phyloP scores from a whole-genome alignment of 441 rosid species.

The Pelargonium citronellum region DNA sequence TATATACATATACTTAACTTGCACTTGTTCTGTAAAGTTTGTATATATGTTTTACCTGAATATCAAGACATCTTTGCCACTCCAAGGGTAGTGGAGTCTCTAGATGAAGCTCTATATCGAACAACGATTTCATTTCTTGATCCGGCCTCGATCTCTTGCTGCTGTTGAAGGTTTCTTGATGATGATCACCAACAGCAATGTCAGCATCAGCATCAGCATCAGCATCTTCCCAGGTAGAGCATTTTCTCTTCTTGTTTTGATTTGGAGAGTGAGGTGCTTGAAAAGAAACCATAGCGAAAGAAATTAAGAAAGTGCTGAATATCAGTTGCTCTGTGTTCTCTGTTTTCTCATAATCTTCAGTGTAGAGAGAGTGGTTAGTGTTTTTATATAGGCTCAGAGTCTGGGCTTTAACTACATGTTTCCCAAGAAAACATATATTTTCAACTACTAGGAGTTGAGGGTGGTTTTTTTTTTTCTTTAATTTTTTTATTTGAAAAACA shows the following conservation, averaged over 20 bases:
- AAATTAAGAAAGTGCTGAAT: neutral
- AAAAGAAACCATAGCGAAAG: slow-evolving; percentile 43
- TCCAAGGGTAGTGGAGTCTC: slow-evolving; percentile 58
- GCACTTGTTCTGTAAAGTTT: neutral
- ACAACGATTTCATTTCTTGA: slow-evolving; percentile 20
- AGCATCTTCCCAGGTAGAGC: slow-evolving; percentile 4
- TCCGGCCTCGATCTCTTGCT: slow-evolving; percentile 24
- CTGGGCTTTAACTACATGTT: too few relatives aligned
- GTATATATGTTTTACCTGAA: slow-evolving; percentile 44
- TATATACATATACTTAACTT: neutral
- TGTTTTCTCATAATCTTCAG: too few relatives aligned
- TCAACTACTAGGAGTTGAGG: too few relatives aligned
- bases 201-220: neutral
- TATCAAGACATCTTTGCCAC: slow-evolving; percentile 61
- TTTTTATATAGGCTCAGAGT: too few relatives aligned
- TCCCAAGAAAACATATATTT: too few relatives aligned
- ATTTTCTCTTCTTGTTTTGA: slow-evolving; percentile 19
- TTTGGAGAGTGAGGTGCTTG: slow-evolving; percentile 37
- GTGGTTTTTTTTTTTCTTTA: too few relatives aligned
- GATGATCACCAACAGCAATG: neutral
- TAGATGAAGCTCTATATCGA: slow-evolving; percentile 57
- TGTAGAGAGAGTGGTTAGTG: too few relatives aligned
- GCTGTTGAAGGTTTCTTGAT: slow-evolving; percentile 22
- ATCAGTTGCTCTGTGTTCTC: neutral
- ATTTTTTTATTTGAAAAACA: too few relatives aligned